phyloP scores from a whole-genome alignment of 2,329 filamentous ascomycete genomes.

The Teratosphaeria destructans region DNA sequence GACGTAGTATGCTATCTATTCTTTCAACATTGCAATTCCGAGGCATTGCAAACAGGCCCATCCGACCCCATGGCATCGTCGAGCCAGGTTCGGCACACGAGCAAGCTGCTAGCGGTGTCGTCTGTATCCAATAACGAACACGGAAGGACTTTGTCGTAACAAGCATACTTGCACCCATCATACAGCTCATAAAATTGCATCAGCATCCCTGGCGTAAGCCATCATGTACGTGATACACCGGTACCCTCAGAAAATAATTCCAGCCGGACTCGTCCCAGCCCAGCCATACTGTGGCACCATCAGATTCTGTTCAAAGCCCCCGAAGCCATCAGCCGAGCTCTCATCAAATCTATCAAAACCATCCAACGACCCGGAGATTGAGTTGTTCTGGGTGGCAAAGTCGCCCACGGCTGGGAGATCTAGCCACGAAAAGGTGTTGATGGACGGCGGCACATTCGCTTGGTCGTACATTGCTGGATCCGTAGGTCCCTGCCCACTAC shows the following conservation, averaged over 20 bases:
- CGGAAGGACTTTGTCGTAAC: too few relatives aligned
- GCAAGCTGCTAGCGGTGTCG: too few relatives aligned
- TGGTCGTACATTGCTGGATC: constrained; percentile 9
- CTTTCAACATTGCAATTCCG: too few relatives aligned
- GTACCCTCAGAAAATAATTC: constrained; percentile 17
- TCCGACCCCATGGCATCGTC: too few relatives aligned
- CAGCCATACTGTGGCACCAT: constrained; percentile 17
- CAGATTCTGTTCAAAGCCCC: constrained; percentile 18
- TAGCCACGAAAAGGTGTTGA: constrained; percentile 51
- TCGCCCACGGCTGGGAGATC: constrained; percentile 51
- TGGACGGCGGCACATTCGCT: constrained; percentile 21
- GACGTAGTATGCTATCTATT: too few relatives aligned
- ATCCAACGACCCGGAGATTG: constrained; percentile 16
- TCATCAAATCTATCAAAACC: constrained; percentile 20
- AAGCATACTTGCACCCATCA: background rate
- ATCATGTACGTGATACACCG: background rate
- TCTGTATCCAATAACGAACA: too few relatives aligned
- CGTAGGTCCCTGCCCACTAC: background rate
- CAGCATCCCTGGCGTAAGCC: background rate
- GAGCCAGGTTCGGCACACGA: too few relatives aligned
- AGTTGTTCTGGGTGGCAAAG: constrained; percentile 33
- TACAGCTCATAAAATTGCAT: background rate
- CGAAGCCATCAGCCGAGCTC: constrained; percentile 19
- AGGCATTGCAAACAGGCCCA: too few relatives aligned
- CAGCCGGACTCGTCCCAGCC: constrained; percentile 16